Percentiles rank a stretch among this genome's conserved stretches.
These are phyloP conservation scores for Suillus hirtellus DNA, from an alignment of 768 basidiomycete species.

Conservation along the genomic window DNA sequence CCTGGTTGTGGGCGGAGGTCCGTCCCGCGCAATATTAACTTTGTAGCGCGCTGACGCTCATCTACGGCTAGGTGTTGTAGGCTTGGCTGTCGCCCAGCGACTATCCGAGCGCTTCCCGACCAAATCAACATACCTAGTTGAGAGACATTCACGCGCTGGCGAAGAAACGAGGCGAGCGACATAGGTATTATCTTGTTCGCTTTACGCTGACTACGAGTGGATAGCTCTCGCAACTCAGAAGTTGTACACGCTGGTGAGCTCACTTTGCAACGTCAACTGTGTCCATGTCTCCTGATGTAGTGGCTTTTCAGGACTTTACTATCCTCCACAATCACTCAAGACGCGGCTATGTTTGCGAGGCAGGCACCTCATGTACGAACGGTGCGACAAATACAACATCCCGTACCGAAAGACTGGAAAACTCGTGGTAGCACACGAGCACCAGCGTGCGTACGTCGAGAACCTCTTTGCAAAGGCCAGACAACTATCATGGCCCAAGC, in stretches of 20 bases:
- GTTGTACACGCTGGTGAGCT: constrained; percentile 84
- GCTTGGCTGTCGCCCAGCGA: constrained; percentile 81
- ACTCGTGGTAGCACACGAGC: constrained; percentile 77
- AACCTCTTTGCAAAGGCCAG: constrained; percentile 64
- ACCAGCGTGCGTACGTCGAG: constrained; percentile 72
- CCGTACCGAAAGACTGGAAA: constrained; percentile 80
- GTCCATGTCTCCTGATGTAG: background rate
- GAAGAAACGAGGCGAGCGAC: constrained; percentile 77
- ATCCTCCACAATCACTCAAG: constrained; percentile 81
- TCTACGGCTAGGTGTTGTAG: constrained; percentile 64
- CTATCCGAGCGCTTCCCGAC: constrained; percentile 62
- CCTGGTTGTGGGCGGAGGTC: constrained; percentile 87
- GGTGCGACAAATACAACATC: constrained; percentile 63
- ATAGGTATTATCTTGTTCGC: background rate
- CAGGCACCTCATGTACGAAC: constrained; percentile 77
- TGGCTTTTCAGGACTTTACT: constrained; percentile 66
- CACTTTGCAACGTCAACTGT: background rate
- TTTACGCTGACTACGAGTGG: constrained; percentile 4
- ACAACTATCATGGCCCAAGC: constrained; percentile 50
- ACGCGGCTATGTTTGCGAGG: constrained; percentile 86
- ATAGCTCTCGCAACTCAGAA: constrained; percentile 89
- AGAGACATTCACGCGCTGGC: constrained; percentile 71
- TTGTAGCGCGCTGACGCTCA: background rate
- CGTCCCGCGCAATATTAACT: background rate
- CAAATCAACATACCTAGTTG: constrained; percentile 79